Conservation (phyloP, 768 basidiomycete genomes). For the Psilocybe azurescens region DNA sequence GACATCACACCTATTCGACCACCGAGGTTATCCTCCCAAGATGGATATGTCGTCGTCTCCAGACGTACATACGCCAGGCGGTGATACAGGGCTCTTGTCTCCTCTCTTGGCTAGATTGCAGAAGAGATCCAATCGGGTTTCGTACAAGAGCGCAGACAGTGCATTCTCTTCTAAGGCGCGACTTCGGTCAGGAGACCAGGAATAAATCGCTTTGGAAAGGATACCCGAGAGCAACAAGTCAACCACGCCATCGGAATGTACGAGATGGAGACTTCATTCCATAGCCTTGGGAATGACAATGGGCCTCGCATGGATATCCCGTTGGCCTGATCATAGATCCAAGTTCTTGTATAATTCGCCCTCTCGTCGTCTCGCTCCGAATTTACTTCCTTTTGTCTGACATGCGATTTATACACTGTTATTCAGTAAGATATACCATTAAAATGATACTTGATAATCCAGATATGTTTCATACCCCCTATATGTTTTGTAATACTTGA, state of each 20-base stretch:
- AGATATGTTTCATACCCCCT: too few relatives aligned
- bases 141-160: neutral
- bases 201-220: neutral
- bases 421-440: too few relatives aligned
- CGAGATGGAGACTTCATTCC: neutral
- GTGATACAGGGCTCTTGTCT: neutral
- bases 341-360: neutral
- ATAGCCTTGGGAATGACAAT: neutral
- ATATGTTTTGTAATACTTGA: too few relatives aligned
- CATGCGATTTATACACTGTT: too few relatives aligned
- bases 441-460: too few relatives aligned
- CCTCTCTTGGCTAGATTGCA: neutral
- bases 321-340: too few relatives aligned
- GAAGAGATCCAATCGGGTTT: neutral
- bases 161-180: neutral
- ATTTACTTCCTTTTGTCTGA: too few relatives aligned
- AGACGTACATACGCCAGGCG: neutral
- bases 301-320: neutral
- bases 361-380: too few relatives aligned
- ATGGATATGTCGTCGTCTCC: slow-evolving; percentile 2
- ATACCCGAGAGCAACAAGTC: neutral
- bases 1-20: slow-evolving; percentile 3
- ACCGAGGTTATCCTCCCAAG: slow-evolving; percentile 4
- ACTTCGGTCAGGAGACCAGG: neutral
- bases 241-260: neutral